Percentiles rank a stretch among this genome's conserved stretches.
phyloP scores from a whole-genome alignment of 2,329 filamentous ascomycete species.

The Diaporthe citriasiana region DNA sequence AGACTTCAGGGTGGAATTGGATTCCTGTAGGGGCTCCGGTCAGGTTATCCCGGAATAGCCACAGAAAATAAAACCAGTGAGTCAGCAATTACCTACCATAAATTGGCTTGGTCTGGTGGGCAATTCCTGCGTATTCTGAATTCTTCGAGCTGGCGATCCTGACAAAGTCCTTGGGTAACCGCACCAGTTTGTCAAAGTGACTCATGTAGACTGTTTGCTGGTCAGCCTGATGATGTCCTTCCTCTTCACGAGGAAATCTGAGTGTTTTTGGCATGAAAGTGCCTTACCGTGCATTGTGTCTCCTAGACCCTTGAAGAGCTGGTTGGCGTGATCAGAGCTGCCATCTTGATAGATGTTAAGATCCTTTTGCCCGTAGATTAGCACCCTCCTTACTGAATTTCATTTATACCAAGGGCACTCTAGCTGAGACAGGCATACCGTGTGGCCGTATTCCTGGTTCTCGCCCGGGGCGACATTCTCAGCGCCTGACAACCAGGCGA shows the following conservation, averaged over 20 bases:
- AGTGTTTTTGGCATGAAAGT: too few species aligned
- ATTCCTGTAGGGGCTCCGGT: constrained; percentile 62
- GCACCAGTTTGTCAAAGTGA: constrained; percentile 86
- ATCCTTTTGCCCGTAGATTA: constrained; percentile 50
- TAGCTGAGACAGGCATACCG: not conserved
- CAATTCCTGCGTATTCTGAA: constrained; percentile 84
- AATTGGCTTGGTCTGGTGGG: constrained; percentile 77
- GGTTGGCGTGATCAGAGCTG: constrained; percentile 72
- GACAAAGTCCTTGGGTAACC: constrained; percentile 79
- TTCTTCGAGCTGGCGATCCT: constrained; percentile 82
- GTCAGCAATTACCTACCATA: constrained; percentile 61
- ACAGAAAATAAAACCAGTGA: not conserved
- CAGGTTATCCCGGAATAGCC: not conserved
- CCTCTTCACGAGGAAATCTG: not conserved
- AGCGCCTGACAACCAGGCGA: constrained; percentile 72
- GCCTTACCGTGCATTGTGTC: constrained; percentile 69
- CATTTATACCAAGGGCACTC: not conserved
- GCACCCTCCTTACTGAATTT: not conserved
- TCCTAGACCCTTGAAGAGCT: constrained; percentile 82
- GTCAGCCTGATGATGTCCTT: not conserved
- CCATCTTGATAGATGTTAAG: constrained; percentile 71
- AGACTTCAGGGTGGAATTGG: constrained; percentile 90
- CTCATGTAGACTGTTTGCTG: constrained; percentile 69
- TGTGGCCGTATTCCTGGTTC: constrained; percentile 56
- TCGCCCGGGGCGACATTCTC: constrained; percentile 77